Evolutionary conservation across 495 filamentous ascomycete genomes (phyloP), one percentile per base, ranked within the genome.

Genomic region (Aspergillus bridgeri): DNA sequence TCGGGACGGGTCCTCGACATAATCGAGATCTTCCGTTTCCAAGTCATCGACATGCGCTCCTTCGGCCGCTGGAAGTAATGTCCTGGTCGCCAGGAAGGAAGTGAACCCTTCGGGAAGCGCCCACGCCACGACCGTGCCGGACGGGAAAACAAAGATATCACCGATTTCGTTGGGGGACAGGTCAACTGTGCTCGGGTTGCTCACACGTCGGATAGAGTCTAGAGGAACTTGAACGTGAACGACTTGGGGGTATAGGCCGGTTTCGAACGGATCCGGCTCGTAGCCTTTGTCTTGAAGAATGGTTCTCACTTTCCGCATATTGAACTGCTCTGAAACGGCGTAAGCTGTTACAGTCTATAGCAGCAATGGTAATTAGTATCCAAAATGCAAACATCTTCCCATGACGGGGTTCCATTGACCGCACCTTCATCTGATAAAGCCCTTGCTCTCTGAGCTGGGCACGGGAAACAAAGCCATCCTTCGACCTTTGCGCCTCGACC

Each of bases 71-170:
- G 86, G 84, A 0, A 88, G 77, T 6, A 95, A 74, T 33, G 87
- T 86, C 51, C 79, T 80, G 5, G 86, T 86, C 3, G 92, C 87
- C n/a, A 98, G 73, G 22, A 82, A 83, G 17, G 81, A 83, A 13
- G 88, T 86, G 19, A 89, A 81, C 27, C 84, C 83, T 53, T 89
- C 79, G 0, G 89, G 85, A 3, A 96, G 78, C 6, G 85, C 86
- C 94, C 94, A 98, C 25, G 89, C 83, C 8, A 98, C 94, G 5
- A 97, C 83, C n/a, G 91, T 95, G 3, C 94, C 94, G 1, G 93
- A 96, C 5, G 94, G 91, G 63, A 98, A 98, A n/a, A 98, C 85
- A 61, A 98, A 97, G 15, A 97, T 81, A 69, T 98, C 94, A 13
- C 91, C 92, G 51, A 84, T 82, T 66, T 89, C 84, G 43, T 82